phyloP scores from a whole-genome alignment of 352 stramenopile species.

The Phytopythium cucurbitacearum region DNA sequence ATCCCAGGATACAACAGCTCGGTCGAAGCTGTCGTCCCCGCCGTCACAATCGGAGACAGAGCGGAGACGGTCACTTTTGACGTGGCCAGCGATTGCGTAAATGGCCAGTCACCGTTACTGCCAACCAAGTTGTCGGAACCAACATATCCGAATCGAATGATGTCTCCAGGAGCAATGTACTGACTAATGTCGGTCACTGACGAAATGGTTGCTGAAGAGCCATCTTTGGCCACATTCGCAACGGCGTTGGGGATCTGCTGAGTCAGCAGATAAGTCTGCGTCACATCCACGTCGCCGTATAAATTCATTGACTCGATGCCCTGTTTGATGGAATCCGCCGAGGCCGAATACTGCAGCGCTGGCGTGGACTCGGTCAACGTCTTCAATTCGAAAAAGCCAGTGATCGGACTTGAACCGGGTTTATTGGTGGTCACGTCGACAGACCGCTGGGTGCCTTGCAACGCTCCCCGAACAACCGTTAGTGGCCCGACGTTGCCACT shows the following conservation, averaged over 20 bases:
- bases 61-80: conserved; percentile 39
- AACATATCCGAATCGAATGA: conserved; percentile 55
- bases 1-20: conserved; percentile 73
- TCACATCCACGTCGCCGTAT: conserved; percentile 72
- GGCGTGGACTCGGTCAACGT: conserved; percentile 36
- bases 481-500: conserved; percentile 73
- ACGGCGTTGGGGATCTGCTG: conserved; percentile 54
- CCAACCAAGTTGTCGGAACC: conserved; percentile 36
- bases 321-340: conserved; percentile 56
- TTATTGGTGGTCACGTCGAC: conserved; percentile 55
- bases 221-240: conserved; percentile 54
- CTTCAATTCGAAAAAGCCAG: conserved; percentile 49
- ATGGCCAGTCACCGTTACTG: conserved; percentile 61
- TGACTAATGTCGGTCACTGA: conserved; percentile 61
- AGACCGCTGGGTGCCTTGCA: conserved; percentile 40
- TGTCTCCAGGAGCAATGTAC: conserved; percentile 54
- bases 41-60: conserved; percentile 45
- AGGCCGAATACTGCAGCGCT: conserved; percentile 47
- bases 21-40: conserved; percentile 22
- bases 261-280: conserved; percentile 36
- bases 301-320: conserved; percentile 74
- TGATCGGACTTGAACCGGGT: conserved; percentile 41
- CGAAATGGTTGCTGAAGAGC: conserved; percentile 31
- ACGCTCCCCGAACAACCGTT: conserved; percentile 23
- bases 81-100: conserved; percentile 38